These are phyloP conservation scores for Pueraria montana DNA, from an alignment of 306 rosid genomes.

Conservation along the genomic window DNA sequence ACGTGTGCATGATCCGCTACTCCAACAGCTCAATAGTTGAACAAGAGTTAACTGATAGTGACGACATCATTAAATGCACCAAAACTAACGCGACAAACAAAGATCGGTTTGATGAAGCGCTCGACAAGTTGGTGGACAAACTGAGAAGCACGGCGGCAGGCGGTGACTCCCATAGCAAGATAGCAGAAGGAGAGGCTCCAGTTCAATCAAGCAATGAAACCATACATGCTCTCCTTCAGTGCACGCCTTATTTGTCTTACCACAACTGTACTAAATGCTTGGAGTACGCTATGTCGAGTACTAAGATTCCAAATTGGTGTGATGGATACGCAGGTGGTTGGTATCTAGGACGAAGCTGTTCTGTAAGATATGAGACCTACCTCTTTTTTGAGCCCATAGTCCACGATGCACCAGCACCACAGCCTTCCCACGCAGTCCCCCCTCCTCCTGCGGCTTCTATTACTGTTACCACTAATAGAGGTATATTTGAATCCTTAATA, in stretches of 20 bases:
- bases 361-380: slow-evolving; percentile 22
- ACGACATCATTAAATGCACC: background rate
- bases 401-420: background rate
- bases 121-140: background rate
- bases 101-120: background rate
- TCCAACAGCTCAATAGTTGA: slow-evolving; percentile 27
- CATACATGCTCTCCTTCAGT: slow-evolving; percentile 44
- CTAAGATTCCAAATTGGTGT: background rate
- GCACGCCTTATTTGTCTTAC: slow-evolving; percentile 52
- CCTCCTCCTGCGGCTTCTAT: too few species aligned
- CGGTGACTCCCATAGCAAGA: slow-evolving; percentile 39
- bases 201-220: background rate
- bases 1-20: slow-evolving; percentile 36
- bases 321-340: background rate
- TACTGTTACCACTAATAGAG: too few species aligned
- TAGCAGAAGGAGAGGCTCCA: background rate
- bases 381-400: background rate
- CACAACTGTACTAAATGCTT: slow-evolving; percentile 43
- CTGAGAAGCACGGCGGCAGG: slow-evolving; percentile 2
- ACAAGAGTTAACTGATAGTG: background rate
- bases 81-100: background rate
- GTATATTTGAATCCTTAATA: too few species aligned
- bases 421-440: too few species aligned
- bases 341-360: slow-evolving; percentile 31
- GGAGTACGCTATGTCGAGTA: accelerated